Evolutionary conservation across 352 stramenopile genomes (phyloP), one percentile per base, ranked within the genome.

Genomic region (Phytophthora pinifolia): DNA sequence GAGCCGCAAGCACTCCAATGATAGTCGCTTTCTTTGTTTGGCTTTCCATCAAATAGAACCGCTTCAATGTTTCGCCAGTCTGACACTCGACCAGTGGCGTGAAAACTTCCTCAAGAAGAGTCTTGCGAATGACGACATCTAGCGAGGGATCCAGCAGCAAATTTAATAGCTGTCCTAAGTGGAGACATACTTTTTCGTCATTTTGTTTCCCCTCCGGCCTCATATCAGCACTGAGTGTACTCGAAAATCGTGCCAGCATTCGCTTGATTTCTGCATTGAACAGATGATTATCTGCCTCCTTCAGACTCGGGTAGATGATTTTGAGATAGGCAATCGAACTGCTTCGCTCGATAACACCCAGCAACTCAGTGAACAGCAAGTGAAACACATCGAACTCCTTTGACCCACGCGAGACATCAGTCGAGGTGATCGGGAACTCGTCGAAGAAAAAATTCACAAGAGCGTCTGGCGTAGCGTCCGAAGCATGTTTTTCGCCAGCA

Each of bases 381-480:
- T 50, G 51, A 36, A 84, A 92, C 0, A 84, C 55, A 49, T 88
- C 80, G 56, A 76, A 89, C 22, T 90, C 82, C 15, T 83, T 81
- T 5, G 82, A 81, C 1, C 73, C 76, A 31, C 47, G 50, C 5
- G 67, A 65, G 4, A 92, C 80, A 62, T 94, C 84, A 18, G 59
- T 68, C n/a, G 84, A 94, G 22, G 70, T 54, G 32, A 92, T 86
- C 4, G 82, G 84, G 49, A 94, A 92, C 31, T 91, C 79, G 20
- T 88, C 72, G 9, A 87, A 70, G 36, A 89, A 63, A 46, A 94
- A 87, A 12, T 25, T 36, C 14, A 72, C 39, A 1, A 92, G 38
- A 17, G 66, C 65, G 13, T 74, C 59, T 35, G 83, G 37, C 4
- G 75, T 59, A 6, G 22, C 4, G 27, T 65, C 53, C 8, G 61